Percentiles rank a stretch among this genome's conserved stretches.
These are phyloP conservation scores for Rhynchospora pubera DNA, from an alignment of 176 grass and related monocot species.

Conservation along the genomic window DNA sequence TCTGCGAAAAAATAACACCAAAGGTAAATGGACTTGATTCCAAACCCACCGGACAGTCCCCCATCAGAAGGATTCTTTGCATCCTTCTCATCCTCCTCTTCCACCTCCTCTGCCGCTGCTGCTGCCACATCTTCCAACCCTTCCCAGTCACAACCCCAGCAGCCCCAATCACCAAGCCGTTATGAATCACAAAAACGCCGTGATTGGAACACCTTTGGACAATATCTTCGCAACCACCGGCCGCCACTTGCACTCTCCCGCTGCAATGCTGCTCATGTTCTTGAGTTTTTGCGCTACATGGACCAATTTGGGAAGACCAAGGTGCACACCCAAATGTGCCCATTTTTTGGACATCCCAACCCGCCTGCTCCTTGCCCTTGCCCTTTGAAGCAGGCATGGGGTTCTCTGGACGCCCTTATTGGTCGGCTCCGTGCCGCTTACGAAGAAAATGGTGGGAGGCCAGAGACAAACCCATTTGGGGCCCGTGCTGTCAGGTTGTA, in stretches of 20 bases:
- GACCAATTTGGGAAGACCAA: slow-evolving; percentile 98
- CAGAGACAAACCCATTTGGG: slow-evolving; percentile 82
- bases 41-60: slow-evolving; percentile 35
- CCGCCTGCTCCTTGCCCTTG: slow-evolving; percentile 81
- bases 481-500: slow-evolving; percentile 79
- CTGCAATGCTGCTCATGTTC: slow-evolving; percentile 77
- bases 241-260: slow-evolving; percentile 60
- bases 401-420: slow-evolving; percentile 80
- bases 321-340: slow-evolving; percentile 77
- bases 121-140: slow-evolving; percentile 15
- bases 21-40: slow-evolving; percentile 45
- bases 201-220: slow-evolving; percentile 94
- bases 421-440: slow-evolving; percentile 86
- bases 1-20: neutral
- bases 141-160: slow-evolving; percentile 33
- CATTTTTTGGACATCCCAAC: slow-evolving; percentile 85
- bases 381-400: slow-evolving; percentile 86
- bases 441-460: slow-evolving; percentile 89
- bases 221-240: slow-evolving; percentile 82
- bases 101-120: slow-evolving; percentile 36
- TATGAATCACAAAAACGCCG: slow-evolving; percentile 85
- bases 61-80: slow-evolving; percentile 45
- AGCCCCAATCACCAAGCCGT: slow-evolving; percentile 55
- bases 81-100: slow-evolving; percentile 24
- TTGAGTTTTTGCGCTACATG: slow-evolving; percentile 91